A percentile compares a stretch with the other conserved stretches of the same genome.
Evolutionary conservation across 306 rosid species (phyloP).

Genomic region (Purshia tridentata): DNA sequence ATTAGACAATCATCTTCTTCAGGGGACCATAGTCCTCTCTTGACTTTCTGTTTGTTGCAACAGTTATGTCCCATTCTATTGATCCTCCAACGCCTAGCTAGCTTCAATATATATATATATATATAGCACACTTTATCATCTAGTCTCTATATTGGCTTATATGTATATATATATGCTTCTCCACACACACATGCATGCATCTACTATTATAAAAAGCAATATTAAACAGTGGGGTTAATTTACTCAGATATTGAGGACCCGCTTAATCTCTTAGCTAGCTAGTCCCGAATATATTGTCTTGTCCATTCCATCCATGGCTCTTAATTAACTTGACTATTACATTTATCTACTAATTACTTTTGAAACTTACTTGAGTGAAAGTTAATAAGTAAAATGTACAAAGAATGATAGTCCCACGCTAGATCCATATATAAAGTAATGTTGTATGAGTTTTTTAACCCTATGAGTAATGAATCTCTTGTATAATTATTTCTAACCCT

Average conservation of each 20-base stretch:
- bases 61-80: constrained; percentile 57
- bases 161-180: not conserved
- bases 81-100: no score
- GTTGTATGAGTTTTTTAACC: no score
- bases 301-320: constrained; percentile 2
- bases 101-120: no score
- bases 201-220: no score
- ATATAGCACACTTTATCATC: not conserved
- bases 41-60: constrained; percentile 80
- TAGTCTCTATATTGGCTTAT: not conserved
- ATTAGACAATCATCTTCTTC: constrained; percentile 89
- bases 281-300: not conserved
- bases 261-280: constrained; percentile 6
- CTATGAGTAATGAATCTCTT: no score
- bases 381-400: no score
- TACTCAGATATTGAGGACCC: constrained; percentile 18
- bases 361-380: not conserved
- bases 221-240: constrained; percentile 21
- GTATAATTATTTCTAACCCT: no score
- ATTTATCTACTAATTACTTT: not conserved
- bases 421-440: no score
- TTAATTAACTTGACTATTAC: constrained; percentile 4
- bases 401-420: no score
- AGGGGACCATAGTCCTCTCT: constrained; percentile 91
- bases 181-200: not conserved